These are phyloP conservation scores for Magnusiomyces suaveolens DNA, from an alignment of 1,139 yeast species.

Conservation along the genomic window DNA sequence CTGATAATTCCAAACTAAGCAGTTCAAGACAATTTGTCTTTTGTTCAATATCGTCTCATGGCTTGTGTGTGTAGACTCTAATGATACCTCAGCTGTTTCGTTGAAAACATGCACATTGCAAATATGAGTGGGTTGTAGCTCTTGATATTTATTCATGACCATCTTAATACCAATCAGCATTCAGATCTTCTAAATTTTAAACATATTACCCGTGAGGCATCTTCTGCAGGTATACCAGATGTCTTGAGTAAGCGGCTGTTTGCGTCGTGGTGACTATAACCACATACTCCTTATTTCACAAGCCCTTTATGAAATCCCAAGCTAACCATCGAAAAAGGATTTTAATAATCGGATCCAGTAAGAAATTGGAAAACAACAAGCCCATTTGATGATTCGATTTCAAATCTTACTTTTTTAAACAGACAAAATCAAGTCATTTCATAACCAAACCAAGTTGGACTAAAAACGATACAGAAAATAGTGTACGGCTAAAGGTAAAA, in stretches of 20 bases:
- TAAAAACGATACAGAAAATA: not conserved
- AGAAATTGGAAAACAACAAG: too few species aligned
- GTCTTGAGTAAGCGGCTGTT: slow-evolving; percentile 38
- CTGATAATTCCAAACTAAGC: not conserved
- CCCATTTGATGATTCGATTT: too few species aligned
- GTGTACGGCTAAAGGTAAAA: not conserved
- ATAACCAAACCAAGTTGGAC: too few species aligned
- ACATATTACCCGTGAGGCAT: too few species aligned
- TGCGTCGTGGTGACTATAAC: slow-evolving; percentile 73
- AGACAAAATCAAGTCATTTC: too few species aligned
- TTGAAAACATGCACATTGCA: too few species aligned
- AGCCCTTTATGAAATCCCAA: slow-evolving; percentile 14
- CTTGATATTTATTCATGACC: slow-evolving; percentile 33
- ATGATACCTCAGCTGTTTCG: not conserved
- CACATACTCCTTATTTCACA: slow-evolving; percentile 47
- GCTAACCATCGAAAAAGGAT: not conserved
- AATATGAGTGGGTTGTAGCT: too few species aligned
- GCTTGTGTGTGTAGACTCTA: too few species aligned
- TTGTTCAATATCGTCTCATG: not conserved
- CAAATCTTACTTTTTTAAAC: too few species aligned
- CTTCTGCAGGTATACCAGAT: slow-evolving; percentile 17
- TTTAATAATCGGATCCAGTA: too few species aligned
- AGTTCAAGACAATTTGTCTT: not conserved
- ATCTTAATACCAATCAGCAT: slow-evolving; percentile 73
- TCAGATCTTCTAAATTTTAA: too few species aligned